These are phyloP conservation scores for Gloeostereum incarnatum DNA, from an alignment of 768 basidiomycete genomes.

Conservation along the genomic window DNA sequence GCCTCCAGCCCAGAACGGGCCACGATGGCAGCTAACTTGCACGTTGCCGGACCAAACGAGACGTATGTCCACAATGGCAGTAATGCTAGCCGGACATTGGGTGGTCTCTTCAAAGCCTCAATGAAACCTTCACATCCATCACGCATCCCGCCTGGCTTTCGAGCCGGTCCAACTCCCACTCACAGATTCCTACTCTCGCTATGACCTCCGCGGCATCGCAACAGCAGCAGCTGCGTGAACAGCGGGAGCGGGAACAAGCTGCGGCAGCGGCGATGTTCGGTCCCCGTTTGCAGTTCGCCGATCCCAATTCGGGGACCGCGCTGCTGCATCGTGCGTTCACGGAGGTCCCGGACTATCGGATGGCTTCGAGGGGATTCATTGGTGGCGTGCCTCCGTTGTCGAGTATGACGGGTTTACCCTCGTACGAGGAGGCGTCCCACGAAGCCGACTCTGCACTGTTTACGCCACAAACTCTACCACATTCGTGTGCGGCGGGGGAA, in stretches of 20 bases:
- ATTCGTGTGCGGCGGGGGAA: too few species aligned
- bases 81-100: constrained; percentile 41
- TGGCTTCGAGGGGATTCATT: constrained; percentile 80
- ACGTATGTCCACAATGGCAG: constrained; percentile 42
- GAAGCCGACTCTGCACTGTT: too few species aligned
- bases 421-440: constrained; percentile 66
- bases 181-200: neutral
- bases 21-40: constrained; percentile 7
- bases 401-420: constrained; percentile 71
- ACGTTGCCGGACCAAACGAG: constrained; percentile 22
- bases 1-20: constrained; percentile 51
- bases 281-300: constrained; percentile 10
- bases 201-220: constrained; percentile 12
- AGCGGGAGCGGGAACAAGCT: constrained; percentile 4
- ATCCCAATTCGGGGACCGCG: constrained; percentile 18
- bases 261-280: constrained; percentile 10
- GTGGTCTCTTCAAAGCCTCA: constrained; percentile 43
- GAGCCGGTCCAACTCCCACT: constrained; percentile 23
- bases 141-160: constrained; percentile 30
- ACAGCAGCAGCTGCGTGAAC: neutral
- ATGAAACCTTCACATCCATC: constrained; percentile 58
- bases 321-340: constrained; percentile 57
- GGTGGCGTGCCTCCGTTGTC: constrained; percentile 84
- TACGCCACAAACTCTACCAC: too few species aligned
- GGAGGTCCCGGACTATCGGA: constrained; percentile 79